Evolutionary conservation across 140 eudicot species (phyloP), one percentile per base, ranked within the genome.

Genomic region (Ambrosia hybrid): DNA sequence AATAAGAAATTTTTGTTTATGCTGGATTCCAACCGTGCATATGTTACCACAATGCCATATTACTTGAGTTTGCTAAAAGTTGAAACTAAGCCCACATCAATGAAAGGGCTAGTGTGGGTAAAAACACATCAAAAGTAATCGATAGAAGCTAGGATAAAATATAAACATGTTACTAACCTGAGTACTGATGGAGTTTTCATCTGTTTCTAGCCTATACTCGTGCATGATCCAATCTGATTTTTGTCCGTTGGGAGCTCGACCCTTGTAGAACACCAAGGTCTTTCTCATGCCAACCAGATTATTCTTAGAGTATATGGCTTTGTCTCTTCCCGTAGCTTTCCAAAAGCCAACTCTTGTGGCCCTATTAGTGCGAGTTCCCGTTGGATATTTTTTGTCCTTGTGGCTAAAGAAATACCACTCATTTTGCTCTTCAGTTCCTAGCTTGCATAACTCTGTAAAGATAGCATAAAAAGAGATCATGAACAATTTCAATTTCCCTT

Each of bases 321-420:
- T 91, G 70, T 91, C 97, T 79, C 97, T 82, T 71, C 97, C 97
- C 0, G 97, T 91, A 5, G 97, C 97, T 81, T 91, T 91, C 97
- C 97, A 91, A 75, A 91, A 91, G 12, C 97, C 97, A 21, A 86
- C 89, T 73, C 77, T 86, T 13, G 97, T 91, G 21, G 97, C 97
- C 67, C 97, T 79, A 73, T 91, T 91, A 1, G 97, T 91, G 3
- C 97, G 91, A 21, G 96, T 91, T 63, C 97, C 97, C 0, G 95
- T 88, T 37, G 97, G 97, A 74, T 91, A 91, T 55, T 91, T 91
- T 83, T 91, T 88, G 68, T 91, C 97, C 76, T 91, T 91, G 65
- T 91, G 97, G 76, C 97, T 88, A 65, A 91, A 91, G 84, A 91
- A 91, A 45, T 91, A 91, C 97, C 97, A 91, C 26, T 91, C 97